Evolutionary conservation across 805 yeast genomes (phyloP).

Genomic region (Schizosaccharomyces osmophilus): DNA sequence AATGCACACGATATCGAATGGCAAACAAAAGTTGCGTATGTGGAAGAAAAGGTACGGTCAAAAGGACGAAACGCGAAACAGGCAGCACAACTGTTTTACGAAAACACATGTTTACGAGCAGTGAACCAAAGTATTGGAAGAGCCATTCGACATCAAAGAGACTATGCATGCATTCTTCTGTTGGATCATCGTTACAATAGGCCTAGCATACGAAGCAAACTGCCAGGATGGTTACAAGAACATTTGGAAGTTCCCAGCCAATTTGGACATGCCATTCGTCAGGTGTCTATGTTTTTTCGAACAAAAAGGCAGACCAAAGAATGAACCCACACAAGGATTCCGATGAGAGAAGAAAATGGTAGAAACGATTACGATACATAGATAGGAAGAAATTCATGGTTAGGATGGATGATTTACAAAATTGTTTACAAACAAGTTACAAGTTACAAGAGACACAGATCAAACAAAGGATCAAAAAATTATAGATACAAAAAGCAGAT

Average conservation of each 20-base stretch:
- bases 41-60: background rate
- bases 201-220: slow-evolving; percentile 25
- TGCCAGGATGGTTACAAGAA: slow-evolving; percentile 47
- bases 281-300: background rate
- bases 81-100: slow-evolving; percentile 37
- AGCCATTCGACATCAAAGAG: slow-evolving; percentile 62
- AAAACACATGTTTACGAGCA: slow-evolving; percentile 70
- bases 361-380: too few relatives aligned
- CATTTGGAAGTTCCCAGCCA: background rate
- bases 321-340: too few relatives aligned
- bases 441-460: too few relatives aligned
- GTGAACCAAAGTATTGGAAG: slow-evolving; percentile 85
- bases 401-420: too few relatives aligned
- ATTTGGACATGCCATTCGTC: background rate
- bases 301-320: background rate
- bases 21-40: slow-evolving; percentile 34
- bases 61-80: slow-evolving; percentile 19
- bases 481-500: too few relatives aligned
- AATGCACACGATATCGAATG: slow-evolving; percentile 63
- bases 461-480: too few relatives aligned
- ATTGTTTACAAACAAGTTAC: too few relatives aligned
- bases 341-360: too few relatives aligned
- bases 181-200: slow-evolving; percentile 38
- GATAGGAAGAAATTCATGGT: too few relatives aligned
- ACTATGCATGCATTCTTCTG: slow-evolving; percentile 52